Base-by-base conservation (phyloP, 805 yeast genomes). In the Candida ascalaphidarum region DNA sequence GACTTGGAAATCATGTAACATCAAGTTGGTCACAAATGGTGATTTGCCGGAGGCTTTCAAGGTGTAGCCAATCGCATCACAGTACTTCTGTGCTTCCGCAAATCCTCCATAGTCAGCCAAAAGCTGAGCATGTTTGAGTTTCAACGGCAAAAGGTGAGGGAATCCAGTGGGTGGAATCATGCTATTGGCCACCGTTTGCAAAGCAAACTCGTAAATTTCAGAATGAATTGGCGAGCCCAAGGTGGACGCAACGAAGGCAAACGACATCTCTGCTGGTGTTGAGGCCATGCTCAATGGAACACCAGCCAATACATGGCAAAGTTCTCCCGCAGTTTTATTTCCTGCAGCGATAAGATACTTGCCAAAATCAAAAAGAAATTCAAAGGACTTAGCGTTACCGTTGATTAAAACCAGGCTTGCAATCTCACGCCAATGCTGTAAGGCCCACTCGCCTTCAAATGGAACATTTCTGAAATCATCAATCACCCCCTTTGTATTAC, bases 81-180 rank as follows among this genome's bases (percentile, higher is more conserved):
- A 50, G 36, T 79, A 78, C 40, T 62, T 76, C 25, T 78, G 76
- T 3, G 94, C 77, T 12, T 71, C 78, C 2, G 64, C 35, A 11
- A 63, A 46, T 20, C 57, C 47, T 2, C 89, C 92, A 35, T 65
- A 56, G 39, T 86, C 96, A 3, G 81, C 77, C 35, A 86, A 59
- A 14, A 66, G 55, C 26, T 68, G 66, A 0, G 92, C 92, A 43
- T 82, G 92, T 16, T 61, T 62, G 22, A 83, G 53, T 45, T 81
- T 82, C 37, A 71, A 61, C 0, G 74, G 63, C 11, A 81, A 44
- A 40, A 81, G 52, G 36, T 76, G 81, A 1, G 77, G 66, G 26
- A 65, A 62, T 30, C 67, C 46, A 16, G 62, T 44, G 2, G 61
- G 50, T 2, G 62, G 52, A 3, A 61, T 47, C 1, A 46, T 40